Conservation (phyloP, 2,329 filamentous ascomycete genomes). For the Chaetomiaceae sp. region DNA sequence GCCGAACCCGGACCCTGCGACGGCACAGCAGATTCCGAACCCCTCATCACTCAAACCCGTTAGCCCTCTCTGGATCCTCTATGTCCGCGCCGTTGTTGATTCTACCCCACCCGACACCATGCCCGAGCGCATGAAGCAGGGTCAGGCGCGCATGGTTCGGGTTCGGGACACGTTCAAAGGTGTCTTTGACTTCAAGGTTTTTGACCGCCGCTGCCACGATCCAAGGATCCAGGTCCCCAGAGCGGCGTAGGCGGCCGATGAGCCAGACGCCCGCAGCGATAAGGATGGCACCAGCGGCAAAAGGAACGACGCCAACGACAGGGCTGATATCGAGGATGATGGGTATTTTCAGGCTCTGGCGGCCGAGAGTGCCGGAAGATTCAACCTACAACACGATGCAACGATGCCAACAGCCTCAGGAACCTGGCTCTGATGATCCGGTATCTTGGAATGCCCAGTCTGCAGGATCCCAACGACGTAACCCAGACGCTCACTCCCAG, state of each 20-base stretch:
- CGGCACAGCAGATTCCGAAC: slow-evolving; percentile 30
- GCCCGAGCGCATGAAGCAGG: slow-evolving; percentile 51
- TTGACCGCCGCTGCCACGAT: slow-evolving; percentile 51
- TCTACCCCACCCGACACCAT: slow-evolving; percentile 39
- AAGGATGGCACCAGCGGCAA: too few species aligned
- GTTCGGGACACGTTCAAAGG: slow-evolving; percentile 45
- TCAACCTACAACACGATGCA: too few species aligned
- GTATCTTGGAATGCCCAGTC: too few species aligned
- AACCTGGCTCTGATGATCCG: too few species aligned
- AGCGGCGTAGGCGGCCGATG: slow-evolving; percentile 3
- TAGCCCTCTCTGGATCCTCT: slow-evolving; percentile 51
- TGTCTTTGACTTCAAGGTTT: slow-evolving; percentile 47
- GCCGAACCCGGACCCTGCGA: slow-evolving; percentile 23
- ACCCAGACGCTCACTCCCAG: too few species aligned
- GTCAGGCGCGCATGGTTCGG: slow-evolving; percentile 45
- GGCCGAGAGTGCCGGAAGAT: too few species aligned
- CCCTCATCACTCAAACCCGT: slow-evolving; percentile 45
- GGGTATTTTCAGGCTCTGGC: too few species aligned
- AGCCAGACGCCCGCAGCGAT: background rate
- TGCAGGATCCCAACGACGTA: too few species aligned
- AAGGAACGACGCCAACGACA: too few species aligned
- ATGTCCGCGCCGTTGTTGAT: slow-evolving; percentile 48
- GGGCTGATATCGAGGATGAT: too few species aligned
- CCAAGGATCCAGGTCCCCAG: slow-evolving; percentile 38
- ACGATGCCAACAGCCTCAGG: too few species aligned